These are phyloP conservation scores for Suhomyces atakaporum DNA, from an alignment of 1,139 yeast species.

Conservation along the genomic window DNA sequence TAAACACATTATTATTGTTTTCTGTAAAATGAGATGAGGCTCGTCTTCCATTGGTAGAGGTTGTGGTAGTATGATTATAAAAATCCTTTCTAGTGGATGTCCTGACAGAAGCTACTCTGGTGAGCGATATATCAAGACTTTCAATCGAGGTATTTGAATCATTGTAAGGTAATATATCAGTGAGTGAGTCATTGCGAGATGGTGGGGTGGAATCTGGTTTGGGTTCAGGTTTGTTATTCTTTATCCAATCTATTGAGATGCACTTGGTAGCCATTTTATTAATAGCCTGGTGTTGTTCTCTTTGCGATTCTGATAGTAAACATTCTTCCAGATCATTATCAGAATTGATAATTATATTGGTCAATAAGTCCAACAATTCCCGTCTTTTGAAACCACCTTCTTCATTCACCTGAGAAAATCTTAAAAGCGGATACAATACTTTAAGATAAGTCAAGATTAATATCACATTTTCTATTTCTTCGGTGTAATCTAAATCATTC, in stretches of 20 bases:
- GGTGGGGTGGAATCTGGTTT: not conserved
- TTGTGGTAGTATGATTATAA: conserved; percentile 37
- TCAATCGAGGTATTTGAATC: conserved; percentile 11
- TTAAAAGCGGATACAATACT: conserved; percentile 70
- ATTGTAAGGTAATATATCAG: conserved; percentile 7
- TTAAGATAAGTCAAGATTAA: conserved; percentile 75
- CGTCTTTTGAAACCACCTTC: conserved; percentile 56
- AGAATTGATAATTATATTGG: conserved; percentile 42
- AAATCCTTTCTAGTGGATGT: conserved; percentile 40
- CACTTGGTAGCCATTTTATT: conserved; percentile 65
- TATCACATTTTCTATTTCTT: conserved; percentile 49
- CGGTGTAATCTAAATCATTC: conserved; percentile 54
- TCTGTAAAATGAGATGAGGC: conserved; percentile 12
- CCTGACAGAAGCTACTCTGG: conserved; percentile 42
- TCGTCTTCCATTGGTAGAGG: conserved; percentile 30
- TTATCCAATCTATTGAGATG: conserved; percentile 59
- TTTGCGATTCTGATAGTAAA: conserved; percentile 15
- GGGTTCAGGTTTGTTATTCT: conserved; percentile 7
- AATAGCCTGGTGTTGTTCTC: conserved; percentile 31
- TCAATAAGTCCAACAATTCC: conserved; percentile 54
- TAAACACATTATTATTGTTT: conserved; percentile 22
- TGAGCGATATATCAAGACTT: conserved; percentile 25
- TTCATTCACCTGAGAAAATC: conserved; percentile 61
- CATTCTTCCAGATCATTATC: conserved; percentile 12
- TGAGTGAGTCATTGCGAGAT: not conserved